Evolutionary conservation across 805 yeast genomes (phyloP).

Genomic region (Saccharomyces kudriavzevii): DNA sequence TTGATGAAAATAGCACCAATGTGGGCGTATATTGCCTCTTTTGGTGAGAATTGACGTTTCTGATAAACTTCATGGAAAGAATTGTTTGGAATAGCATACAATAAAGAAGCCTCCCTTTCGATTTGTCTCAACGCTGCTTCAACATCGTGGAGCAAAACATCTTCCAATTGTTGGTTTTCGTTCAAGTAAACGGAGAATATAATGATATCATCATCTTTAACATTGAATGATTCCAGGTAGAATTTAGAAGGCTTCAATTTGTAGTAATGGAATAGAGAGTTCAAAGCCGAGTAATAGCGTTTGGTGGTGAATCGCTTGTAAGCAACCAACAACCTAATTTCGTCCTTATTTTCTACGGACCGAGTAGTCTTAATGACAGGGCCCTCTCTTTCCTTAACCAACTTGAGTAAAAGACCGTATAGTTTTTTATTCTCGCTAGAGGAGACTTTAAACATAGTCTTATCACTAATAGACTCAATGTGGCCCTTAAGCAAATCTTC

Average conservation of each 20-base stretch:
- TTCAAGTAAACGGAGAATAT: slow-evolving; percentile 79
- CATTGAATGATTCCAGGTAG: slow-evolving; percentile 83
- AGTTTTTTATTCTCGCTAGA: slow-evolving; percentile 70
- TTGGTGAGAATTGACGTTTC: slow-evolving; percentile 73
- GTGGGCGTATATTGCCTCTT: slow-evolving; percentile 91
- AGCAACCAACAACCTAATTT: slow-evolving; percentile 82
- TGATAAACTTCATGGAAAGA: slow-evolving; percentile 68
- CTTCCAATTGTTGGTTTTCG: slow-evolving; percentile 43
- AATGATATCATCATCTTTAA: slow-evolving; percentile 65
- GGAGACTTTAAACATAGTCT: slow-evolving; percentile 67
- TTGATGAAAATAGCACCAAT: slow-evolving; percentile 87
- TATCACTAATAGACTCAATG: slow-evolving; percentile 66
- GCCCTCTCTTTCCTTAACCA: slow-evolving; percentile 70
- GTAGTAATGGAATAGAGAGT: slow-evolving; percentile 82
- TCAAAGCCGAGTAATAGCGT: slow-evolving; percentile 77
- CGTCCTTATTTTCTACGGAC: slow-evolving; percentile 70
- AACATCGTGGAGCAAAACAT: slow-evolving; percentile 23
- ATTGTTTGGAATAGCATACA: slow-evolving; percentile 86
- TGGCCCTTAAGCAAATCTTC: slow-evolving; percentile 32
- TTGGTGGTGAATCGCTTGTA: slow-evolving; percentile 78
- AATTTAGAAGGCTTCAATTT: slow-evolving; percentile 77
- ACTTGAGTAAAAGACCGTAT: slow-evolving; percentile 62
- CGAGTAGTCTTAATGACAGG: slow-evolving; percentile 81
- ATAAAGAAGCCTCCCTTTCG: slow-evolving; percentile 85
- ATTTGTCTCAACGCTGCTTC: slow-evolving; percentile 82